Conservation (phyloP, 192 early-diverging fungal genomes). For the Coemansia furcata region DNA sequence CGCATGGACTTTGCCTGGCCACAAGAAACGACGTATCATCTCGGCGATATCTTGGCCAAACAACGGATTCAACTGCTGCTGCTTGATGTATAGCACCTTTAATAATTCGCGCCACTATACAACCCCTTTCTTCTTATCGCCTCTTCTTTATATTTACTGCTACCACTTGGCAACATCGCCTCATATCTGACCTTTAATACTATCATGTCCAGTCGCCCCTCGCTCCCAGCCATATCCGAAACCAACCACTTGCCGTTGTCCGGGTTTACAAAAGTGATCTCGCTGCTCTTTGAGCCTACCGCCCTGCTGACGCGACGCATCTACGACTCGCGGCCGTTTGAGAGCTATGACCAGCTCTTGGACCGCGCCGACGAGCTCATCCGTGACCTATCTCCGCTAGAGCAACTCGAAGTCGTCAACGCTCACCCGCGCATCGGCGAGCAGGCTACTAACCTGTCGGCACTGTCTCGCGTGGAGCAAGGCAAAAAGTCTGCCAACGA, state of each 20-base stretch:
- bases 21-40: background rate
- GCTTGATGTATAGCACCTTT: background rate
- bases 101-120: background rate
- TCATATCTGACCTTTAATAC: slow-evolving; percentile 1
- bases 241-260: slow-evolving; percentile 58
- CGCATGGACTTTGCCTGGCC: background rate
- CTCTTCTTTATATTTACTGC: background rate
- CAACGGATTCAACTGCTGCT: background rate
- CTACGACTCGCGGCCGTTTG: slow-evolving; percentile 67
- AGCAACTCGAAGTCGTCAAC: slow-evolving; percentile 80
- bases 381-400: slow-evolving; percentile 56
- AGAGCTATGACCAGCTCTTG: slow-evolving; percentile 67
- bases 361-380: slow-evolving; percentile 56
- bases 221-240: slow-evolving; percentile 64
- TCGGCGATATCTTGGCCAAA: slow-evolving; percentile 6
- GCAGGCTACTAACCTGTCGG: slow-evolving; percentile 64
- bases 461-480: slow-evolving; percentile 71
- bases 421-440: slow-evolving; percentile 90
- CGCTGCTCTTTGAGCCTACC: slow-evolving; percentile 80
- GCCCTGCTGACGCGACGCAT: slow-evolving; percentile 75
- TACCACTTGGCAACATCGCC: background rate
- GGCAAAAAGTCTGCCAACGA: slow-evolving; percentile 53
- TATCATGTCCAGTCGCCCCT: slow-evolving; percentile 31
- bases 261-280: slow-evolving; percentile 61
- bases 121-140: background rate